Conservation (phyloP, 768 basidiomycete species). For the Panellus pusillus region DNA sequence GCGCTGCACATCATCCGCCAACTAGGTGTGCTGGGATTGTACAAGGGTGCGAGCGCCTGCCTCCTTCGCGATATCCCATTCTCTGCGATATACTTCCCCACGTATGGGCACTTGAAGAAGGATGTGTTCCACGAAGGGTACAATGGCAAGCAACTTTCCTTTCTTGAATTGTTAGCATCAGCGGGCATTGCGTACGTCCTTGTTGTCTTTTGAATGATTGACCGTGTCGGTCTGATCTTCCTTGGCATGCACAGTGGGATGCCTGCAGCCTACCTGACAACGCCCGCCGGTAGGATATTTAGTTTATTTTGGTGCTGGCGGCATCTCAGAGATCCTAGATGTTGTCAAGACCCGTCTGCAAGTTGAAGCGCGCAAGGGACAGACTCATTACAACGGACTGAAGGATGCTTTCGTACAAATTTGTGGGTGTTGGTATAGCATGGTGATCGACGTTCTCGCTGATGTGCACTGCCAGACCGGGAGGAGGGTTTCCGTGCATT, state of each 20-base stretch:
- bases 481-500: slow-evolving; percentile 90
- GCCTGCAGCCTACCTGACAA: slow-evolving; percentile 94
- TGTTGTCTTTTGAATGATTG: slow-evolving; percentile 15
- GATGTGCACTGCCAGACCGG: slow-evolving; percentile 47
- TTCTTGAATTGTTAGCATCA: slow-evolving; percentile 82
- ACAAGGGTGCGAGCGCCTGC: slow-evolving; percentile 92
- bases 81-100: slow-evolving; percentile 89
- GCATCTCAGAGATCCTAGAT: slow-evolving; percentile 47
- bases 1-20: slow-evolving; percentile 92
- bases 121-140: slow-evolving; percentile 96
- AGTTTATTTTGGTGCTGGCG: not conserved
- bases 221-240: slow-evolving; percentile 30
- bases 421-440: slow-evolving; percentile 51
- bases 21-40: slow-evolving; percentile 88
- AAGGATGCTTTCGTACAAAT: slow-evolving; percentile 90
- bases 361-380: slow-evolving; percentile 87
- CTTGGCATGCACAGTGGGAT: slow-evolving; percentile 68
- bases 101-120: slow-evolving; percentile 88
- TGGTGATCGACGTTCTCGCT: slow-evolving; percentile 19
- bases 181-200: slow-evolving; percentile 77
- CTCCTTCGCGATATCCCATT: slow-evolving; percentile 95
- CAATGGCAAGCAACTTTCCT: slow-evolving; percentile 89
- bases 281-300: slow-evolving; percentile 69
- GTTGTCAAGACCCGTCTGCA: slow-evolving; percentile 98
- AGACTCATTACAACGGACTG: slow-evolving; percentile 89